Conservation (phyloP, 768 basidiomycete genomes). For the Harrya chromipes region DNA sequence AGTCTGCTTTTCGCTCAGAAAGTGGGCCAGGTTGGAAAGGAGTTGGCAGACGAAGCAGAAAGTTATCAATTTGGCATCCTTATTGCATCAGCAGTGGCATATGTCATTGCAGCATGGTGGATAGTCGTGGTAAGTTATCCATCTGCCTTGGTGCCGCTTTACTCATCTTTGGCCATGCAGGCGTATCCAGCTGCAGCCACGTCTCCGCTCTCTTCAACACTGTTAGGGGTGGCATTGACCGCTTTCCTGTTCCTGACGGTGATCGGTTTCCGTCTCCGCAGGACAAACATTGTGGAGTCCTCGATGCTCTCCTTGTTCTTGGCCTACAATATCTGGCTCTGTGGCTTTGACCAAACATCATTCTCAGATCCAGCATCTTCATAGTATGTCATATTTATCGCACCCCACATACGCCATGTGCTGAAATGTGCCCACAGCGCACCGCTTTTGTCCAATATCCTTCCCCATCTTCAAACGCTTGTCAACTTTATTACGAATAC, state of each 20-base stretch:
- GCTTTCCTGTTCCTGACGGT: slow-evolving; percentile 87
- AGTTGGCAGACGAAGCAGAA: slow-evolving; percentile 69
- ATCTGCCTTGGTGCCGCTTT: not conserved
- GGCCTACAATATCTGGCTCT: slow-evolving; percentile 89
- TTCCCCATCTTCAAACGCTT: slow-evolving; percentile 77
- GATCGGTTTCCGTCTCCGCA: slow-evolving; percentile 84
- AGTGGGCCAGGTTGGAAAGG: slow-evolving; percentile 73
- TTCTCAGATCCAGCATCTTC: slow-evolving; percentile 72
- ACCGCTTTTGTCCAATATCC: slow-evolving; percentile 72
- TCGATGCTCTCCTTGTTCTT: slow-evolving; percentile 84
- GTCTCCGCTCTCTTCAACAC: slow-evolving; percentile 83
- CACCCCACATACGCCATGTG: not conserved
- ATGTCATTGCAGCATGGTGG: slow-evolving; percentile 84
- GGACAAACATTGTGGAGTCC: slow-evolving; percentile 92
- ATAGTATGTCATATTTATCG: slow-evolving; percentile 51
- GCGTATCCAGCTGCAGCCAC: slow-evolving; percentile 80
- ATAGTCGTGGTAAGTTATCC: slow-evolving; percentile 64
- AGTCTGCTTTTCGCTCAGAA: slow-evolving; percentile 81
- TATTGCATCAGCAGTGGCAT: slow-evolving; percentile 72
- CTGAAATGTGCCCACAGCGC: slow-evolving; percentile 42
- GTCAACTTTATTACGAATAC: slow-evolving; percentile 83
- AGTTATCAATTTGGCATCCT: slow-evolving; percentile 73
- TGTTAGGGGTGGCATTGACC: slow-evolving; percentile 85
- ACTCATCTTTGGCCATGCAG: slow-evolving; percentile 35
- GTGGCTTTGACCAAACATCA: slow-evolving; percentile 73